Conservation (phyloP, 768 basidiomycete species). For the Trametopsis cervina region DNA sequence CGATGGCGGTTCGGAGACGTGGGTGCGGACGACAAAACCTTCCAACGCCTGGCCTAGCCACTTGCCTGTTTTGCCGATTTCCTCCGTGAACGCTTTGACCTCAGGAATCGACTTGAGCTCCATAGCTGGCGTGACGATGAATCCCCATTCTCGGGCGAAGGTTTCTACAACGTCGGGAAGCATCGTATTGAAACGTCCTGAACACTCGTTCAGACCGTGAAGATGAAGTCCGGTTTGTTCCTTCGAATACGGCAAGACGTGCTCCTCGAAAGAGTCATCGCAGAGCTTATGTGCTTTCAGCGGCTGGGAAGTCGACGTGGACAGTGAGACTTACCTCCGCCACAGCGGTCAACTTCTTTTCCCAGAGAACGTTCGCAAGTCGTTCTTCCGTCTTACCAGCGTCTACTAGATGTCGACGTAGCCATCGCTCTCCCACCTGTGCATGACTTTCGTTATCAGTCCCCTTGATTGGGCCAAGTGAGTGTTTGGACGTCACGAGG, state of each 20-base stretch:
- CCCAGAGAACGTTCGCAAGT: slow-evolving; percentile 70
- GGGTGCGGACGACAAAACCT: slow-evolving; percentile 89
- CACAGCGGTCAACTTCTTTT: slow-evolving; percentile 81
- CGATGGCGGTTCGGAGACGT: slow-evolving; percentile 40
- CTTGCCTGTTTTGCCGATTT: slow-evolving; percentile 55
- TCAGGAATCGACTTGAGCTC: slow-evolving; percentile 53
- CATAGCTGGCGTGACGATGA: slow-evolving; percentile 68
- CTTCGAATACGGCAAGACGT: slow-evolving; percentile 78
- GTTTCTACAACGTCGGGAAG: slow-evolving; percentile 58
- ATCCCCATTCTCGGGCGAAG: slow-evolving; percentile 89
- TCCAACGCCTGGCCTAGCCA: slow-evolving; percentile 87
- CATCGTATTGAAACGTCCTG: slow-evolving; percentile 63
- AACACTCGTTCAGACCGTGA: slow-evolving; percentile 79
- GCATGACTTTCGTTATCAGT: slow-evolving; percentile 52
- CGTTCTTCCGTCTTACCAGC: slow-evolving; percentile 65
- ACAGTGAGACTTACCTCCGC: slow-evolving; percentile 63
- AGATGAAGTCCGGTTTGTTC: slow-evolving; percentile 87
- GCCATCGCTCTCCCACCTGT: slow-evolving; percentile 78
- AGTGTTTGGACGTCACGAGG: slow-evolving; percentile 89
- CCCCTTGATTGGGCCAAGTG: slow-evolving; percentile 51
- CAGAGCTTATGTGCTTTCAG: slow-evolving; percentile 59
- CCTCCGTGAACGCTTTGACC: slow-evolving; percentile 67
- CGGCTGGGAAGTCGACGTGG: background rate
- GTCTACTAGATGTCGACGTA: slow-evolving; percentile 54
- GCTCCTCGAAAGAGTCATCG: slow-evolving; percentile 96